Evolutionary conservation across 345 rosid species (phyloP), one percentile per base, ranked within the genome.

Genomic region (Dipteronia sinensis): DNA sequence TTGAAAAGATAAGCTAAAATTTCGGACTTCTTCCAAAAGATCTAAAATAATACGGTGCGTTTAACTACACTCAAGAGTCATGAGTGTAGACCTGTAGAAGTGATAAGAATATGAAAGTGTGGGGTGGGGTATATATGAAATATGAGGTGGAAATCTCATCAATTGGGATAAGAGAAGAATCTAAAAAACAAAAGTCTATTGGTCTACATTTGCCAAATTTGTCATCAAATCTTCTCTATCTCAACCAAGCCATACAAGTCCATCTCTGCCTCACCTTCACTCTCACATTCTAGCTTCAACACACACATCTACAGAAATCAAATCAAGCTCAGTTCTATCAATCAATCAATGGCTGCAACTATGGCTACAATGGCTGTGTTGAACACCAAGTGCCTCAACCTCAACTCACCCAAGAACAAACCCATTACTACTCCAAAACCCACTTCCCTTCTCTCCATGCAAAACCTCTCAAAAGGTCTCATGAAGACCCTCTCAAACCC

Each of bases 291-390:
- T 22, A 75, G 58, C 38, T 34, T 34, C 6, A 4, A 34, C 34
- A 31, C 34, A 31, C 34, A n/a, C 4, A 31, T 34, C 38, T 34
- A 34, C 73, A 12, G 69, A 27, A 8, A 56, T 42, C n/a, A 47
- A 70, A 53, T 58, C n/a, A 47, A 69, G 11, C 66, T 55, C 53
- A 1, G 75, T 4, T 31, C 34, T 4, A 31, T 31, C 34, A 31
- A 31, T 31, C 38, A 34, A 34, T 29, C 81, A 80, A 90, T 89
- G 93, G 92, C 92, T 2, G 80, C 90, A 65, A 79, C 91, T 0
- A 85, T 92, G 81, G 88, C 97, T 4, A 86, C 97, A 53, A 87
- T 92, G 88, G 89, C 93, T 65, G 84, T 82, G 62, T 83, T 91
- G 73, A 86, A 85, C 29, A 83, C 91, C 73, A 93, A 83, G 78